phyloP scores from a whole-genome alignment of 371 early-diverging fungal species.

The Syncephalis plumigaleata region DNA sequence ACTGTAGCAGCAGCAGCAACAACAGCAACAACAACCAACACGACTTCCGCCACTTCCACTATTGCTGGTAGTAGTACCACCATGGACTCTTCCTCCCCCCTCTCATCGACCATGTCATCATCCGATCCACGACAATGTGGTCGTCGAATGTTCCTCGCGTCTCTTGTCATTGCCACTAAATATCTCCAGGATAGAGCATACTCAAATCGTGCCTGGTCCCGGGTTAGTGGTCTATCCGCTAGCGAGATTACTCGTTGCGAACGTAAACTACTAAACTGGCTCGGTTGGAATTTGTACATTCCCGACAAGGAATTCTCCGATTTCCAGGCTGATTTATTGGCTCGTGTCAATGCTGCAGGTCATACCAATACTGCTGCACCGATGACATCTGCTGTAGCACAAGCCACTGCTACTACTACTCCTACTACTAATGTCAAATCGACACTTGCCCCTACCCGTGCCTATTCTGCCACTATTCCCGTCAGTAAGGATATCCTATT shows the following conservation, averaged over 20 bases:
- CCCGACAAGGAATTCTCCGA: constrained; percentile 26
- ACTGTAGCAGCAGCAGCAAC: neutral
- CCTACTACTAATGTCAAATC: too few relatives aligned
- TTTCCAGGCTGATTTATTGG: too few relatives aligned
- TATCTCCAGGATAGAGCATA: constrained; percentile 63
- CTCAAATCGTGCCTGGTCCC: constrained; percentile 65
- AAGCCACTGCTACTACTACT: too few relatives aligned
- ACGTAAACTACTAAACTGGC: constrained; percentile 38
- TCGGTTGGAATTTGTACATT: constrained; percentile 59
- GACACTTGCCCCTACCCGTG: too few relatives aligned
- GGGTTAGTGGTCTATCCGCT: constrained; percentile 49
- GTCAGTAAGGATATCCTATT: too few relatives aligned
- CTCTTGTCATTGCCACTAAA: constrained; percentile 60
- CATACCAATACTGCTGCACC: too few relatives aligned
- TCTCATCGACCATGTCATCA: constrained; percentile 9
- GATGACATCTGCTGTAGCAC: too few relatives aligned
- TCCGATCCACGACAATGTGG: constrained; percentile 38
- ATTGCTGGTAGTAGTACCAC: too few relatives aligned
- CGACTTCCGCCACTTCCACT: neutral
- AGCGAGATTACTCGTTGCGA: constrained; percentile 61
- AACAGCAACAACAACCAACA: neutral
- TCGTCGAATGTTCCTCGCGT: constrained; percentile 65
- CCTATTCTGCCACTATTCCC: too few relatives aligned
- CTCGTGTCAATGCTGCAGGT: too few relatives aligned
- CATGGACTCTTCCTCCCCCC: constrained; percentile 1